Conservation (phyloP, 2,329 filamentous ascomycete genomes). For the Metarhizium anisopliae region DNA sequence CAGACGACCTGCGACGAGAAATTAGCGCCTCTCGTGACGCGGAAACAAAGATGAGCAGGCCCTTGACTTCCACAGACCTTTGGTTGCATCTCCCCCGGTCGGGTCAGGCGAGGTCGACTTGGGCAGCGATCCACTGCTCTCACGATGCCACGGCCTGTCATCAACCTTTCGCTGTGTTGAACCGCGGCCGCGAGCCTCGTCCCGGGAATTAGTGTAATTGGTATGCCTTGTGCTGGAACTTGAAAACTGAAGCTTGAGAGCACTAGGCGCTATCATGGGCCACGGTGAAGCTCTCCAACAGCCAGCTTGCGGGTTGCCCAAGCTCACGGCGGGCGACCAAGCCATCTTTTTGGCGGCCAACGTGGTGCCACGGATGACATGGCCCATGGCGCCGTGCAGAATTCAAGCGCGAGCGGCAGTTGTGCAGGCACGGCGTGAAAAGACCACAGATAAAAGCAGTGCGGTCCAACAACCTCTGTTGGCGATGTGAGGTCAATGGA, state of each 20-base stretch:
- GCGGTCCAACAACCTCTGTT: no score
- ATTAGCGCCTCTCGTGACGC: not conserved
- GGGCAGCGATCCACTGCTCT: slow-evolving; percentile 39
- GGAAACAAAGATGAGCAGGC: not conserved
- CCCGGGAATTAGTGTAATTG: not conserved
- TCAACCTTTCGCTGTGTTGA: slow-evolving; percentile 45
- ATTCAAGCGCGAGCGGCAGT: no score
- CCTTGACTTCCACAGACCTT: slow-evolving; percentile 16
- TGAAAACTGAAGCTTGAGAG: not conserved
- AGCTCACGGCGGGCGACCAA: not conserved
- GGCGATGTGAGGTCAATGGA: no score
- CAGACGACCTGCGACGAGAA: slow-evolving; percentile 49
- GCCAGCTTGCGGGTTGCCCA: not conserved
- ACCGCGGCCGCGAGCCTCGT: not conserved
- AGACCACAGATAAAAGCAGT: no score
- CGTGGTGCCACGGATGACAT: slow-evolving; percentile 1
- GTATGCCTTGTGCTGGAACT: not conserved
- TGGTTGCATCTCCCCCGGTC: slow-evolving; percentile 16
- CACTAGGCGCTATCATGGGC: not conserved
- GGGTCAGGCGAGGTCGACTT: slow-evolving; percentile 19
- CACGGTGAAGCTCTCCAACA: not conserved
- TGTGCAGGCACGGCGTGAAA: no score
- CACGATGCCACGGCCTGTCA: slow-evolving; percentile 56
- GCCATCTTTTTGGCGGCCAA: not conserved
- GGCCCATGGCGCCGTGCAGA: not conserved